phyloP scores from a whole-genome alignment of 1,284 basidiomycete species.

The Apiotrichum siamense region DNA sequence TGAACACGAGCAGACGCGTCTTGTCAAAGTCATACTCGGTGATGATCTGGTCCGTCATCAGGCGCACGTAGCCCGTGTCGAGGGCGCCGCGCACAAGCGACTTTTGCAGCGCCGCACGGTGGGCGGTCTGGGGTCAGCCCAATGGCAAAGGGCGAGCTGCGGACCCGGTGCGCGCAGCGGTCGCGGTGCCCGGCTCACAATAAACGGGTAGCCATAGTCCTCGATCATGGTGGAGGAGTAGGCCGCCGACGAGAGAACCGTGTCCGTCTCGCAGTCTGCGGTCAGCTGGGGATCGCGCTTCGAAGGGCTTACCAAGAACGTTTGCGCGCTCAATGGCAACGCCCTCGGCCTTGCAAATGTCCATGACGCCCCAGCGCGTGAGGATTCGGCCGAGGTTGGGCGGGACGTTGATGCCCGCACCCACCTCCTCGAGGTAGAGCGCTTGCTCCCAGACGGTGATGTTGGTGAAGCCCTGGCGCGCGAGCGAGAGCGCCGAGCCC shows the following conservation, averaged over 20 bases:
- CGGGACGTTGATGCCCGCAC: slow-evolving; percentile 39
- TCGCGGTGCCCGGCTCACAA: too few relatives aligned
- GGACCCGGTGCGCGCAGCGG: too few relatives aligned
- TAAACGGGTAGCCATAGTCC: slow-evolving; percentile 33
- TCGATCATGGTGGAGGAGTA: slow-evolving; percentile 30
- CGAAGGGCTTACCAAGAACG: slow-evolving; percentile 25
- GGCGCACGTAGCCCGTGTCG: slow-evolving; percentile 28
- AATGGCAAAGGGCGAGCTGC: too few relatives aligned
- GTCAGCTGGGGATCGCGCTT: slow-evolving; percentile 6
- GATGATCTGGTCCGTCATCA: slow-evolving; percentile 29
- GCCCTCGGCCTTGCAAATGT: slow-evolving; percentile 27
- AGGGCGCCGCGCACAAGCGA: slow-evolving; percentile 30
- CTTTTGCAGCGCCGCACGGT: slow-evolving; percentile 40
- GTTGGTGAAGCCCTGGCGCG: slow-evolving; percentile 31
- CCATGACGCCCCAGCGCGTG: slow-evolving; percentile 27
- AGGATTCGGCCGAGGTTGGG: slow-evolving; percentile 37
- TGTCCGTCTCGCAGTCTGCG: slow-evolving; percentile 31
- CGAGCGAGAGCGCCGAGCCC: slow-evolving; percentile 33
- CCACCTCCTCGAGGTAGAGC: slow-evolving; percentile 33
- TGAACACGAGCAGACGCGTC: slow-evolving; percentile 24
- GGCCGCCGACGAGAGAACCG: slow-evolving; percentile 28
- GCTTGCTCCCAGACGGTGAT: slow-evolving; percentile 39
- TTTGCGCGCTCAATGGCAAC: slow-evolving; percentile 31
- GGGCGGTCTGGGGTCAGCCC: slow-evolving; percentile 35
- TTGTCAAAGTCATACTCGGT: slow-evolving; percentile 34